Conservation (phyloP, 2,329 filamentous ascomycete species). For the Colletotrichum lini region DNA sequence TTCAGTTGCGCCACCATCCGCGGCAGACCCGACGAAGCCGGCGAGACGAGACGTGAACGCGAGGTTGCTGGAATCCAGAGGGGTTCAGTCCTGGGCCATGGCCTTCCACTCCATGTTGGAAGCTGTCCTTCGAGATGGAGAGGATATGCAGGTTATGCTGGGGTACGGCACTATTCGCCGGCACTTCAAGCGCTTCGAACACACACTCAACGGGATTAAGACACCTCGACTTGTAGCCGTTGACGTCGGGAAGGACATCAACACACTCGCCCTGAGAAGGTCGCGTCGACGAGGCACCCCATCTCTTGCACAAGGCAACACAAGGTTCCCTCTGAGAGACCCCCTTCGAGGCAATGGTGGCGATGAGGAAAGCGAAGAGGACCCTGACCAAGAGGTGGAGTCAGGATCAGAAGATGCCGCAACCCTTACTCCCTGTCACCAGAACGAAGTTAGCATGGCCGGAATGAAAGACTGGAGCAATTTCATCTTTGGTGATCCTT, state of each 20-base stretch:
- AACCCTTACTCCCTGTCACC: background rate
- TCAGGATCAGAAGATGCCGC: slow-evolving; percentile 28
- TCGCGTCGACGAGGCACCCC: background rate
- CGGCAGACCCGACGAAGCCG: background rate
- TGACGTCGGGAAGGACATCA: slow-evolving; percentile 65
- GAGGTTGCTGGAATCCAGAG: slow-evolving; percentile 35
- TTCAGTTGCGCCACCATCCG: background rate
- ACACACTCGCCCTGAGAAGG: slow-evolving; percentile 59
- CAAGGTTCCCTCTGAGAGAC: background rate
- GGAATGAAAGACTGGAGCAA: slow-evolving; percentile 70
- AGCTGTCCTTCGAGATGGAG: slow-evolving; percentile 69
- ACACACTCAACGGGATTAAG: slow-evolving; percentile 67
- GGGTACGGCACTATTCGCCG: slow-evolving; percentile 68
- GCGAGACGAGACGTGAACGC: slow-evolving; percentile 32
- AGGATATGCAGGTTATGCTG: slow-evolving; percentile 72
- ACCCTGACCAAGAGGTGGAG: slow-evolving; percentile 12
- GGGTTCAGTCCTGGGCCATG: slow-evolving; percentile 63
- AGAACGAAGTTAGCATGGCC: slow-evolving; percentile 23
- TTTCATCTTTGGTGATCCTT: slow-evolving; percentile 72
- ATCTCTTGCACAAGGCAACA: background rate
- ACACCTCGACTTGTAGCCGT: slow-evolving; percentile 68
- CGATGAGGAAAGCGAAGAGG: slow-evolving; percentile 24
- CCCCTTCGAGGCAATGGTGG: slow-evolving; percentile 19
- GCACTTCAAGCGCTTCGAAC: slow-evolving; percentile 65
- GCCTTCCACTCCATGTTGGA: slow-evolving; percentile 72